Conservation (phyloP, 768 basidiomycete species). For the Tubosaeta sp. region DNA sequence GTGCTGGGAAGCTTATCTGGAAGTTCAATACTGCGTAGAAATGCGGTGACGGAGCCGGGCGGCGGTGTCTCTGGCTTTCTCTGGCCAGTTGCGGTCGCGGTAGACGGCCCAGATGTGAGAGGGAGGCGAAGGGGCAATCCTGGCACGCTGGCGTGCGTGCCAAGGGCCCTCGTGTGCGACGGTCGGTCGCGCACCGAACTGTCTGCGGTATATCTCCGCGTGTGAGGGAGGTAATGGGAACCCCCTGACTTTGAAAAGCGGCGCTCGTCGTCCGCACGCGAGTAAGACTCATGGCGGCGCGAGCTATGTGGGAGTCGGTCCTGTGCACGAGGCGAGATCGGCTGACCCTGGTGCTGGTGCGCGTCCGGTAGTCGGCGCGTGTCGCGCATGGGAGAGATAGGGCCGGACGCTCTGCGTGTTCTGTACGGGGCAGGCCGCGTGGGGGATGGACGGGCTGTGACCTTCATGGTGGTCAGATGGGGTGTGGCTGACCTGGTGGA, state of each 20-base stretch:
- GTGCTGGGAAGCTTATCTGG: conserved; percentile 12
- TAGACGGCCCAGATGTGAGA: conserved; percentile 1
- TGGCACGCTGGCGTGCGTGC: conserved; percentile 8
- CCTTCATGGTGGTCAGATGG: conserved; percentile 23
- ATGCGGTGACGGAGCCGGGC: conserved; percentile 18
- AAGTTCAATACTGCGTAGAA: conserved; percentile 24
- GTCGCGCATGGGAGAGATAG: conserved; percentile 7
- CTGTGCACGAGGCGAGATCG: not conserved
- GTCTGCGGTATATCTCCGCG: conserved; percentile 6
- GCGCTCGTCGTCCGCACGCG: conserved; percentile 3
- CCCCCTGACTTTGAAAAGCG: conserved; percentile 6
- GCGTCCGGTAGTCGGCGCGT: conserved; percentile 13
- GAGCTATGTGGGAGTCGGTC: conserved; percentile 6
- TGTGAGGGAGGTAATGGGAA: not conserved
- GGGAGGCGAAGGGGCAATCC: conserved; percentile 15
- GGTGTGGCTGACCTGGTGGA: conserved; percentile 15
- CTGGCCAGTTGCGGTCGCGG: not conserved
- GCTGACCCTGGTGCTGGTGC: conserved; percentile 4
- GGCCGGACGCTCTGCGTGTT: conserved; percentile 7
- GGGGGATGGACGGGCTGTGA: conserved; percentile 14
- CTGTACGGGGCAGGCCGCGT: conserved; percentile 16
- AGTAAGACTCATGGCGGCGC: conserved; percentile 4
- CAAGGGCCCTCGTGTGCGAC: conserved; percentile 3
- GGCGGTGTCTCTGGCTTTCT: conserved; percentile 9
- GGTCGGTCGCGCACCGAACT: conserved; percentile 4